phyloP scores from a whole-genome alignment of 352 stramenopile species.

The Thalassiosira delicatula region DNA sequence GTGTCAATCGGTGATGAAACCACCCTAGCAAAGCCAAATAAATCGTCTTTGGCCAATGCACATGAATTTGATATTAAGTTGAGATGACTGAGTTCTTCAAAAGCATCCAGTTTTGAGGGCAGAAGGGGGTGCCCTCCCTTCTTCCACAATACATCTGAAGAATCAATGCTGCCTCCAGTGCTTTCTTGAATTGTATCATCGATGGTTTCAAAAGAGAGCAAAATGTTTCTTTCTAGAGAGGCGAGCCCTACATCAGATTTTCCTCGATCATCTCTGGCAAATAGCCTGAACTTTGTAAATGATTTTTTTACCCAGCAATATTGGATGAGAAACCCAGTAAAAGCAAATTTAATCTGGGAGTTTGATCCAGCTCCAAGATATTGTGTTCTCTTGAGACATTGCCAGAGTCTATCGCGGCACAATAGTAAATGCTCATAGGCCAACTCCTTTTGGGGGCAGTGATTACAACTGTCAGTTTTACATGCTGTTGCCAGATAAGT shows the following conservation, averaged over 20 bases:
- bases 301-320: conserved; percentile 82
- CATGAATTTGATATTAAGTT: conserved; percentile 56
- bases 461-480: conserved; percentile 12
- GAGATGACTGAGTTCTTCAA: conserved; percentile 67
- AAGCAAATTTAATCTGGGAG: conserved; percentile 67
- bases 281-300: conserved; percentile 46
- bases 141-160: conserved; percentile 91
- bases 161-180: conserved; percentile 60
- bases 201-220: conserved; percentile 67
- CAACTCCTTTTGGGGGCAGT: conserved; percentile 8
- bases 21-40: conserved; percentile 62
- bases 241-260: conserved; percentile 12
- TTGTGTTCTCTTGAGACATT: conserved; percentile 62
- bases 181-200: conserved; percentile 72
- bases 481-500: conserved; percentile 30
- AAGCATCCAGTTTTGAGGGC: conserved; percentile 68
- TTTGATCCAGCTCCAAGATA: conserved; percentile 52
- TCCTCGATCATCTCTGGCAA: conserved; percentile 7
- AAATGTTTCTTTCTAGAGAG: conserved; percentile 51
- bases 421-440: conserved; percentile 46
- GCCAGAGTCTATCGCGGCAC: conserved; percentile 78
- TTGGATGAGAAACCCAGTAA: conserved; percentile 80
- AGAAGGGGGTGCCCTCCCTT: conserved; percentile 87
- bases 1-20: conserved; percentile 40
- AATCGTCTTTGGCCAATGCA: conserved; percentile 57